Percentiles rank a stretch among this genome's conserved stretches.
Conservation (phyloP, 2,329 filamentous ascomycete genomes). For the Penicillium sp. region DNA sequence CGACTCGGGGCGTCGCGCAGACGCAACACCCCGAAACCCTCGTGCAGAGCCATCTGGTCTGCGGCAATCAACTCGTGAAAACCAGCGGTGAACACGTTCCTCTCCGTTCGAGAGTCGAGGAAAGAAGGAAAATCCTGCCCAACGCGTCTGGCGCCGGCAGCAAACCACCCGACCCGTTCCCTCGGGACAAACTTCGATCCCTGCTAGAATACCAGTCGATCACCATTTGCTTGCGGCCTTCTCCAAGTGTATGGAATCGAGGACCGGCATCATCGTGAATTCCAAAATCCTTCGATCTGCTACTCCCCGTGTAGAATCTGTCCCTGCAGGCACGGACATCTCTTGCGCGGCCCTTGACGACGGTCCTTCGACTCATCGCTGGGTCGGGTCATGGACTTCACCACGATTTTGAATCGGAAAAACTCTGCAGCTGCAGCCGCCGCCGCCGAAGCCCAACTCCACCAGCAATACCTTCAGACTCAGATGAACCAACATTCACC, state of each 20-base stretch:
- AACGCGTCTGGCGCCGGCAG: too few relatives aligned
- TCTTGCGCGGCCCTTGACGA: constrained; percentile 28
- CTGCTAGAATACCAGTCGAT: too few relatives aligned
- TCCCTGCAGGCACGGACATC: constrained; percentile 14
- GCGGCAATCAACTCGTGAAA: too few relatives aligned
- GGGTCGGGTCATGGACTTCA: constrained; percentile 48
- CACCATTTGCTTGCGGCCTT: too few relatives aligned
- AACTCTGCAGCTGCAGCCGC: constrained; percentile 42
- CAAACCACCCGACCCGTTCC: neutral
- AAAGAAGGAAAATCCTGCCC: neutral
- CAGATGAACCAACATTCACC: constrained; percentile 43
- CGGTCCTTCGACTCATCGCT: constrained; percentile 28
- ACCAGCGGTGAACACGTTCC: too few relatives aligned
- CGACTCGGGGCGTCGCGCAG: too few relatives aligned
- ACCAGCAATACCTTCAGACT: constrained; percentile 43
- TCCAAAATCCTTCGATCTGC: constrained; percentile 4
- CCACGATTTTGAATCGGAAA: constrained; percentile 49
- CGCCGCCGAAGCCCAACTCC: constrained; percentile 41
- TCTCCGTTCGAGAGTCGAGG: neutral
- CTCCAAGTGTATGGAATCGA: constrained; percentile 11
- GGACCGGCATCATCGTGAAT: constrained; percentile 7
- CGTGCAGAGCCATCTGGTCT: too few relatives aligned
- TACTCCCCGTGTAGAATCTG: constrained; percentile 2
- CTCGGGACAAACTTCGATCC: too few relatives aligned
- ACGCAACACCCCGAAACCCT: too few relatives aligned